Evolutionary conservation across 441 rosid species (phyloP).

Genomic region (Rhodomyrtus psidioides): DNA sequence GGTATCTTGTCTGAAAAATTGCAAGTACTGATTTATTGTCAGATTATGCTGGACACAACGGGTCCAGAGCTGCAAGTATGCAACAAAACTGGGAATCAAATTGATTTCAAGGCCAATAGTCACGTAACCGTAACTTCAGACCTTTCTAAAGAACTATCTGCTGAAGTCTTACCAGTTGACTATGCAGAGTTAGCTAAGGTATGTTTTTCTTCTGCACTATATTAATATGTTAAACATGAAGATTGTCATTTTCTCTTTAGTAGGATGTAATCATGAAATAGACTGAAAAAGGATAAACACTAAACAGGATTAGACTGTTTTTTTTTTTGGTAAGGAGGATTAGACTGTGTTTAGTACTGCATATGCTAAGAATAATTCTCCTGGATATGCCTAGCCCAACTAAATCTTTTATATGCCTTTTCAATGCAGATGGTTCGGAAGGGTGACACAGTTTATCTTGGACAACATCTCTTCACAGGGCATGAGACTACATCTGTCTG

Average conservation of each 20-base stretch:
- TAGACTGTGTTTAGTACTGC: not conserved
- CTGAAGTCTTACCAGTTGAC: constrained; percentile 12
- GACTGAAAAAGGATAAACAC: not conserved
- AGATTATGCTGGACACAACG: constrained; percentile 19
- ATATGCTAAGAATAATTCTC: not conserved
- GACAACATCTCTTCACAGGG: constrained; percentile 21
- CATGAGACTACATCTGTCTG: constrained; percentile 17
- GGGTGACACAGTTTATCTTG: constrained; percentile 18
- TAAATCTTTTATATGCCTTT: not conserved
- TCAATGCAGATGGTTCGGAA: constrained; percentile 12
- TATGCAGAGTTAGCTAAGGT: constrained; percentile 17
- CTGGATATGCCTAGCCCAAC: not conserved
- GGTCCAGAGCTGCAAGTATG: constrained; percentile 20
- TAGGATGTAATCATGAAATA: not conserved
- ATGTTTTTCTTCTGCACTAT: not conserved
- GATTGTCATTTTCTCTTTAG: not conserved
- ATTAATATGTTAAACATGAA: not conserved
- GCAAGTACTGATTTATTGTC: not conserved
- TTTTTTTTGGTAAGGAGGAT: too few relatives aligned
- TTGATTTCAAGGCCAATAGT: constrained; percentile 8
- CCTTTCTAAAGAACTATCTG: constrained; percentile 8
- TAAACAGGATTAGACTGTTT: not conserved
- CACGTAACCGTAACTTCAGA: constrained; percentile 9
- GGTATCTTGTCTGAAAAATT: not conserved
- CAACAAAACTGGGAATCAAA: constrained; percentile 9